A percentile compares a stretch with the other conserved stretches of the same genome.
Conservation (phyloP, 1,284 basidiomycete genomes). For the Phellopilus nigrolimitatus region DNA sequence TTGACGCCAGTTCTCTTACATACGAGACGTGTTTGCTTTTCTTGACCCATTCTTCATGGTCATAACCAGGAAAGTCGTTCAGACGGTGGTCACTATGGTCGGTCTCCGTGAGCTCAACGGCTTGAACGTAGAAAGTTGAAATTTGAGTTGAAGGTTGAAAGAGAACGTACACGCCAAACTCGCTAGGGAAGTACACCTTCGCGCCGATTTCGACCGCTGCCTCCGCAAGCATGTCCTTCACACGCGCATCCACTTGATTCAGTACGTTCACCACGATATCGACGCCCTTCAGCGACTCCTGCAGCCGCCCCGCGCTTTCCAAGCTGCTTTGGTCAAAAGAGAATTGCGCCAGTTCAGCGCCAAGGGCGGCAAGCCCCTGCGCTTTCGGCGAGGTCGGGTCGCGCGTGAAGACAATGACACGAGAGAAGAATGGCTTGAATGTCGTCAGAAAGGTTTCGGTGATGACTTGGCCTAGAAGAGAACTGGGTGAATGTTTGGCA, state of each 20-base stretch:
- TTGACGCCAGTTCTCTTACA: slow-evolving; percentile 23
- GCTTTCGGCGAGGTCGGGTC: slow-evolving; percentile 24
- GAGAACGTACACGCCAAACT: slow-evolving; percentile 29
- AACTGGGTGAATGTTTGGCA: not conserved
- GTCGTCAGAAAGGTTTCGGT: slow-evolving; percentile 24
- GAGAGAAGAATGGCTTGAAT: slow-evolving; percentile 25
- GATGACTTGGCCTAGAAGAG: slow-evolving; percentile 19
- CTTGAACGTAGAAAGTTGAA: too few relatives aligned
- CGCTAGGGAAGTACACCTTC: slow-evolving; percentile 30
- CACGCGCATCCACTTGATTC: slow-evolving; percentile 14
- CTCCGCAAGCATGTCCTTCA: slow-evolving; percentile 24
- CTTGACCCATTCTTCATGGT: slow-evolving; percentile 25
- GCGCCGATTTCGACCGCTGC: slow-evolving; percentile 25
- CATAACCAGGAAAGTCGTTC: slow-evolving; percentile 28
- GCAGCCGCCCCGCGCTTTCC: slow-evolving; percentile 18
- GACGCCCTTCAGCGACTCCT: slow-evolving; percentile 24
- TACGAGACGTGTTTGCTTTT: slow-evolving; percentile 25
- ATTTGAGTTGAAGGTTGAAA: too few relatives aligned
- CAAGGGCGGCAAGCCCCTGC: slow-evolving; percentile 23
- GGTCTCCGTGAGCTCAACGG: too few relatives aligned
- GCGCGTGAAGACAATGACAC: slow-evolving; percentile 26
- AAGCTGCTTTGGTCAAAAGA: slow-evolving; percentile 6
- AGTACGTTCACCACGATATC: slow-evolving; percentile 28
- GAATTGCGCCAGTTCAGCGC: slow-evolving; percentile 25
- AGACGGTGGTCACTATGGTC: slow-evolving; percentile 28